A percentile compares a stretch with the other conserved stretches of the same genome.
Conservation (phyloP, 73 alveolate species). For the Stentor coeruleus region DNA sequence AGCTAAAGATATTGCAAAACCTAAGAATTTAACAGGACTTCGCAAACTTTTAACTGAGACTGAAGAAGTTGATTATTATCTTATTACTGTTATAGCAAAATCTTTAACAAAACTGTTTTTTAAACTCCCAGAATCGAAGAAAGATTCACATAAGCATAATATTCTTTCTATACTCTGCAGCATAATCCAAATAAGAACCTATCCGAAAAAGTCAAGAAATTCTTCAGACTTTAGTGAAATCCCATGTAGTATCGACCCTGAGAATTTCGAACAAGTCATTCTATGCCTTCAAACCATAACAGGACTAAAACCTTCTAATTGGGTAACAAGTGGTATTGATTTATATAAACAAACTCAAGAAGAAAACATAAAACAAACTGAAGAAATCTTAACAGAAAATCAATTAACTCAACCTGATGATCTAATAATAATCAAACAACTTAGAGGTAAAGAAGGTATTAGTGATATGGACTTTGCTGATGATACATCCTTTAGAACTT, state of each 20-base stretch:
- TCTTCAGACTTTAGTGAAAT: not conserved
- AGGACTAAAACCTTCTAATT: not conserved
- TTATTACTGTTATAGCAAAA: slow-evolving; percentile 65
- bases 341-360: not conserved
- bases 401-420: slow-evolving; percentile 49
- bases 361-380: not conserved
- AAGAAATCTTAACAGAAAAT: not conserved
- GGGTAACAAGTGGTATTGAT: not conserved
- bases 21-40: slow-evolving; percentile 46
- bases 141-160: not conserved
- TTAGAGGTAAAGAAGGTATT: slow-evolving; percentile 56
- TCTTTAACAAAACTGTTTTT: slow-evolving; percentile 63
- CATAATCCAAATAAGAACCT: not conserved
- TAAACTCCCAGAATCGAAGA: slow-evolving; percentile 31
- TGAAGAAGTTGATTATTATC: slow-evolving; percentile 55
- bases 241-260: slow-evolving; percentile 20
- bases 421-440: slow-evolving; percentile 54
- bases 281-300: not conserved
- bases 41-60: slow-evolving; percentile 44
- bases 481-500: slow-evolving; percentile 40
- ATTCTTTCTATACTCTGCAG: not conserved
- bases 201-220: not conserved
- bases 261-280: not conserved
- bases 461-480: slow-evolving; percentile 67
- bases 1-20: slow-evolving; percentile 34